Percentiles rank a stretch among this genome's conserved stretches.
phyloP scores from a whole-genome alignment of 345 rosid species.

The Eucalyptus caleyi region DNA sequence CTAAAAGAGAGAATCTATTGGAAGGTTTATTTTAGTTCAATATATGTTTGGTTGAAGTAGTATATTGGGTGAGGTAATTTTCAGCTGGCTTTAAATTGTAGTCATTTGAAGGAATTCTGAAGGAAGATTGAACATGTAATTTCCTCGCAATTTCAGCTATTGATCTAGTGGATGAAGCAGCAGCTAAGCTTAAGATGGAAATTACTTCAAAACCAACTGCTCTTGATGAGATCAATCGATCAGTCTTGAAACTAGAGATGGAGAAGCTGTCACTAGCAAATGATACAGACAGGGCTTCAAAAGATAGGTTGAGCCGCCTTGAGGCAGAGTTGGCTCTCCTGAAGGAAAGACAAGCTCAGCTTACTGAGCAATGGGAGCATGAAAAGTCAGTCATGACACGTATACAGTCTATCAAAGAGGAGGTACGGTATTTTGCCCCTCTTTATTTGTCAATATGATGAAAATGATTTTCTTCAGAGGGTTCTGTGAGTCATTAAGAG shows the following conservation, averaged over 20 bases:
- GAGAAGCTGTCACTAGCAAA: conserved; percentile 91
- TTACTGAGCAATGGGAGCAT: conserved; percentile 98
- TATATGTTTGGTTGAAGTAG: neutral
- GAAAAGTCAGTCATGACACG: conserved; percentile 95
- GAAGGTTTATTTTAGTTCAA: neutral
- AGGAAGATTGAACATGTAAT: neutral
- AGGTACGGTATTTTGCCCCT: conserved; percentile 18
- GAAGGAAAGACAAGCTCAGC: conserved; percentile 73
- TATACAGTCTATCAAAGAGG: conserved; percentile 93
- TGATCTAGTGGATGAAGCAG: conserved; percentile 99
- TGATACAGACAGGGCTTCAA: conserved; percentile 90
- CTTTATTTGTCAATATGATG: neutral
- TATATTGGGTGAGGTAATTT: neutral
- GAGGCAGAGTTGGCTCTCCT: conserved; percentile 64
- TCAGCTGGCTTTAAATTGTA: neutral
- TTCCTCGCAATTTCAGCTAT: conserved; percentile 45
- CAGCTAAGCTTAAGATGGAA: conserved; percentile 98
- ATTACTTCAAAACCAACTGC: conserved; percentile 98
- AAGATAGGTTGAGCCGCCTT: conserved; percentile 78
- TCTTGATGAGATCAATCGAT: conserved; percentile 91
- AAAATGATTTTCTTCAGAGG: neutral
- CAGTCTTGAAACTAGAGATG: conserved; percentile 94
- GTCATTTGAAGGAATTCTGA: neutral
- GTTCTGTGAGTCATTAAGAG: neutral
- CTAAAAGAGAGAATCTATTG: neutral